These are phyloP conservation scores for Clitopilus hobsonii DNA, from an alignment of 768 basidiomycete species.

Conservation along the genomic window DNA sequence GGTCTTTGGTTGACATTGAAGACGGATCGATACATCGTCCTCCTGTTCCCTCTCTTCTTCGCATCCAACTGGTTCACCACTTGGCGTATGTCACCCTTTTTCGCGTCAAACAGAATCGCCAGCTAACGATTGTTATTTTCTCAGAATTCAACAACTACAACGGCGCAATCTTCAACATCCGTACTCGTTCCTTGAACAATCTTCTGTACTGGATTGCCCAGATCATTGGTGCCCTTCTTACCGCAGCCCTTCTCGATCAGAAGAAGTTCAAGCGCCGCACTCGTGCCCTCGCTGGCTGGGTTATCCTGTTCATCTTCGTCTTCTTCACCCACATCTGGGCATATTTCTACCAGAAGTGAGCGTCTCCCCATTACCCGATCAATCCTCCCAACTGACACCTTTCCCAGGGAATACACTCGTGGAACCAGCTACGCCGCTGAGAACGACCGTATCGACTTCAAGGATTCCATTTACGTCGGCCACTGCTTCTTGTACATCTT, in stretches of 20 bases:
- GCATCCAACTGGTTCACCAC: constrained; percentile 85
- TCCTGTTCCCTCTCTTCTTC: constrained; percentile 85
- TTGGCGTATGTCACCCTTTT: constrained; percentile 54
- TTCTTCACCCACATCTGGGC: constrained; percentile 73
- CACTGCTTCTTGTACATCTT: constrained; percentile 64
- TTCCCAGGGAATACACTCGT: constrained; percentile 55
- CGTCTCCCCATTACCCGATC: constrained; percentile 1
- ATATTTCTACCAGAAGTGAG: constrained; percentile 70
- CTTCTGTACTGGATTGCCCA: constrained; percentile 79
- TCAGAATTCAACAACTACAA: constrained; percentile 80
- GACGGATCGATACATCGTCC: constrained; percentile 65
- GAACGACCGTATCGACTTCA: constrained; percentile 52
- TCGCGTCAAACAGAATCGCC: constrained; percentile 1
- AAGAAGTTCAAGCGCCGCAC: constrained; percentile 50
- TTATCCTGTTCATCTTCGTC: constrained; percentile 54
- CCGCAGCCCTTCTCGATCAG: constrained; percentile 66
- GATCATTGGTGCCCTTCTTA: constrained; percentile 67
- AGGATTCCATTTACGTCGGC: constrained; percentile 46
- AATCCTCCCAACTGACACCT: background rate
- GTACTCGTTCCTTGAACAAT: constrained; percentile 71
- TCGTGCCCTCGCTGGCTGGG: constrained; percentile 74
- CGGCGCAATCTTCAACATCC: constrained; percentile 73
- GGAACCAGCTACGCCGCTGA: constrained; percentile 31
- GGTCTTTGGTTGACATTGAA: constrained; percentile 64
- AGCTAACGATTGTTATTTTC: background rate